A percentile compares a stretch with the other conserved stretches of the same genome.
phyloP scores from a whole-genome alignment of 768 basidiomycete genomes.

The Postia placenta region DNA sequence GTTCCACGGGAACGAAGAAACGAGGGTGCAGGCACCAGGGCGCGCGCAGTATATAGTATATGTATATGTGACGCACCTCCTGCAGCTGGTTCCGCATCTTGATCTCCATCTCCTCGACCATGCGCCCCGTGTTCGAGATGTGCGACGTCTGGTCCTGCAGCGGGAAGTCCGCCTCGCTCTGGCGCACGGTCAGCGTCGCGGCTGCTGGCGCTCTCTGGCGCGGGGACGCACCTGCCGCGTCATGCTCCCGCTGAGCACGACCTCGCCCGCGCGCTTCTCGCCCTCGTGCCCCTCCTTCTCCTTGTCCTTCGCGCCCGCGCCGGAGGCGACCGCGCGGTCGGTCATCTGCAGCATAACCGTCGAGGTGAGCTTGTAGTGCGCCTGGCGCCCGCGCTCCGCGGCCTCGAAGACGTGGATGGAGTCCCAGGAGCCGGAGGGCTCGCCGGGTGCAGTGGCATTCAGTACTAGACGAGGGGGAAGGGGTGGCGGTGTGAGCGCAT shows the following conservation, averaged over 20 bases:
- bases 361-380: slow-evolving; percentile 95
- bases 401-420: slow-evolving; percentile 98
- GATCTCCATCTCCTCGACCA: slow-evolving; percentile 99
- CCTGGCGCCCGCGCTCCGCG: slow-evolving; percentile 84
- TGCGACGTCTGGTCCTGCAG: slow-evolving; percentile 78
- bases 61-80: slow-evolving; percentile 47
- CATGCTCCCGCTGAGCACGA: slow-evolving; percentile 92
- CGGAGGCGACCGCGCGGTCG: slow-evolving; percentile 31
- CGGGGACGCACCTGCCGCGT: slow-evolving; percentile 83
- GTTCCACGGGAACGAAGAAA: background rate
- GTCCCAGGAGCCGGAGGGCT: slow-evolving; percentile 90
- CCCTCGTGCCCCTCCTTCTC: slow-evolving; percentile 30
- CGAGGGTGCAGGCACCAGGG: too few species aligned
- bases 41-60: background rate
- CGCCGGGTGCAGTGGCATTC: slow-evolving; percentile 45
- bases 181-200: background rate
- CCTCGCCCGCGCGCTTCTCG: slow-evolving; percentile 62
- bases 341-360: slow-evolving; percentile 94
- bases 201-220: too few species aligned
- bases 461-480: slow-evolving; percentile 38
- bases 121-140: slow-evolving; percentile 87
- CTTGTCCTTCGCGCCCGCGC: slow-evolving; percentile 8
- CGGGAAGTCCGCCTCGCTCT: slow-evolving; percentile 87
- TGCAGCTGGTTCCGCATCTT: slow-evolving; percentile 96
- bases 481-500: background rate